A percentile compares a stretch with the other conserved stretches of the same genome.
phyloP scores from a whole-genome alignment of 2,329 filamentous ascomycete genomes.

The Bipolaris zeicola region DNA sequence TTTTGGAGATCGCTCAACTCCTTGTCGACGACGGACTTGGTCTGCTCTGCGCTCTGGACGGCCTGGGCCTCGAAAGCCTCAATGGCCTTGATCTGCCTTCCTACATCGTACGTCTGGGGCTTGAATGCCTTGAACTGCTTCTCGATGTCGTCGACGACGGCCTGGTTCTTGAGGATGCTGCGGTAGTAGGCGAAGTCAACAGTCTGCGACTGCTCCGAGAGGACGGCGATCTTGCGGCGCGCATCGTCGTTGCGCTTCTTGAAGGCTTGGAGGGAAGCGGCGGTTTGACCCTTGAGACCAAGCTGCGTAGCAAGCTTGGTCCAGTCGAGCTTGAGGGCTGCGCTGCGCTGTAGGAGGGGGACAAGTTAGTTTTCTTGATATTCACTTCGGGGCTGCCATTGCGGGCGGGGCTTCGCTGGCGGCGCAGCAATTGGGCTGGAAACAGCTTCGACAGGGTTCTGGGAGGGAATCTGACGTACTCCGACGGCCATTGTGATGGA shows the following conservation, averaged over 20 bases:
- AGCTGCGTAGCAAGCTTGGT: constrained; percentile 91
- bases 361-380: constrained; percentile 40
- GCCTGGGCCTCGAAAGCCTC: constrained; percentile 98
- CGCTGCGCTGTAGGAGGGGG: constrained; percentile 74
- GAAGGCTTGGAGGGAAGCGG: constrained; percentile 88
- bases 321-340: constrained; percentile 99
- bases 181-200: constrained; percentile 97
- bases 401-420: constrained; percentile 26
- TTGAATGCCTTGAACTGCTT: constrained; percentile 91
- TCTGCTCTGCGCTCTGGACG: constrained; percentile 94
- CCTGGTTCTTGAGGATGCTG: constrained; percentile 90
- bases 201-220: constrained; percentile 81
- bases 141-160: constrained; percentile 95
- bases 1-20: constrained; percentile 93
- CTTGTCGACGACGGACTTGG: constrained; percentile 92
- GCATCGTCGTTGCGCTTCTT: constrained; percentile 99
- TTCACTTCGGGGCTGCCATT: constrained; percentile 33
- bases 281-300: constrained; percentile 94
- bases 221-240: constrained; percentile 85
- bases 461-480: constrained; percentile 44
- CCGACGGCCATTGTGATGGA: constrained; percentile 53
- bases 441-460: constrained; percentile 26
- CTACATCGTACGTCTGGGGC: constrained; percentile 90
- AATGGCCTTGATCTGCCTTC: constrained; percentile 95
- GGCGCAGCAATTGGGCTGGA: constrained; percentile 40